Base-by-base conservation (phyloP, 768 basidiomycete species). In the Cyathus striatus region DNA sequence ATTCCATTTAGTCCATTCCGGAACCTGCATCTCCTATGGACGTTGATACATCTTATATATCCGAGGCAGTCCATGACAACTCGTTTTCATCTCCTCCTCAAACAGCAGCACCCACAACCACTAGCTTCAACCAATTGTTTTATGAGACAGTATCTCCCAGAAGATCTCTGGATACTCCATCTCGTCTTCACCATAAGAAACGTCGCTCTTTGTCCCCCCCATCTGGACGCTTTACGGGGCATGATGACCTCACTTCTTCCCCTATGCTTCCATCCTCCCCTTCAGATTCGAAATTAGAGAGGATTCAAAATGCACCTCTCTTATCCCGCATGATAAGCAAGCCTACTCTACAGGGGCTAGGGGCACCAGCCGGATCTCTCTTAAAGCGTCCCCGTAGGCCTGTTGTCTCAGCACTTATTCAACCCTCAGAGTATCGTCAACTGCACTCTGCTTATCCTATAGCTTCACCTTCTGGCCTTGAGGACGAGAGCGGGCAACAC, bases 381-480 rank as follows among this genome's bases (percentile, higher is more conserved):
- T 61, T 68, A 47, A 87, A 78, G 61, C 79, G 83, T 33, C 65
- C 72, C 27, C 76, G 86, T 22, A 75, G 85, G 23, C 84, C 84
- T 41, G 76, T 72, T 25, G 64, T 89, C 20, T 88, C 86, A 14
- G 77, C 84, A 1, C 64, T 82, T 62, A 67, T 79, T 6, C 66
- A 70, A 14, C 66, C 80, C 16, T 66, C 69, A 4, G 71, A n/a
- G n/a, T n/a, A 72, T 23, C 53, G 57, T 32, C 53, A 50, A 7
- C 50, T 62, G 34, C 67, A 64, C 14, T 75, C 70, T 16, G 72
- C 75, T 3, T 71, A 69, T 51, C 70, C 75, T 3, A 45, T 56
- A 12, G 53, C 76, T 38, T 59, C 57, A 1, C 53, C 58, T 9
- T 57, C 51, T 18, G 62, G 53, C 3, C 48, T 57, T 32, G 42